Evolutionary conservation across 345 rosid species (phyloP).

Genomic region (Salix purpurea): DNA sequence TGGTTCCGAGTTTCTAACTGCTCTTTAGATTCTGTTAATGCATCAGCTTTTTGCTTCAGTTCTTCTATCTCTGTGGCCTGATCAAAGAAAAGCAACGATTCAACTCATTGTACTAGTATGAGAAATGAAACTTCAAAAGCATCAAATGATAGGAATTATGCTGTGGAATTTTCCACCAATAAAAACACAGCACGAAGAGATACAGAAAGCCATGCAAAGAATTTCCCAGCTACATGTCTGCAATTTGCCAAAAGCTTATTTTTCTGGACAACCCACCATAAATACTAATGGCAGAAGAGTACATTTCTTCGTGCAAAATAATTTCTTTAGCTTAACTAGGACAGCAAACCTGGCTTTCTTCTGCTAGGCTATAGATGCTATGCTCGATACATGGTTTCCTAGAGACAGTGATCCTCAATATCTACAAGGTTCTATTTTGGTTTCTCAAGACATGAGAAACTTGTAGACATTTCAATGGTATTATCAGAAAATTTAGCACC

Average conservation of each 20-base stretch:
- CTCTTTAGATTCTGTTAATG: slow-evolving; percentile 58
- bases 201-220: background rate
- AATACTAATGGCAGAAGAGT: background rate
- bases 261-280: background rate
- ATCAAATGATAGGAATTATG: background rate
- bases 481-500: background rate
- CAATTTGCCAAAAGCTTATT: background rate
- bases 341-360: background rate
- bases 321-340: background rate
- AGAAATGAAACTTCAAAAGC: background rate
- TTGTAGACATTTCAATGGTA: background rate
- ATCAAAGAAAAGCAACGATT: slow-evolving; percentile 14
- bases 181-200: background rate
- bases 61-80: slow-evolving; percentile 73
- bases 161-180: background rate
- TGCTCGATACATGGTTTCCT: background rate
- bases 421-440: background rate
- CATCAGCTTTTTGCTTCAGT: slow-evolving; percentile 55
- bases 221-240: background rate
- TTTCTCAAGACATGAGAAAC: background rate
- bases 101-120: background rate
- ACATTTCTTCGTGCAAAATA: background rate
- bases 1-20: slow-evolving; percentile 69
- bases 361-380: background rate
- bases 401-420: background rate